Evolutionary conservation across 345 rosid genomes (phyloP), one percentile per base, ranked within the genome.

Genomic region (Populus ilicifolia): DNA sequence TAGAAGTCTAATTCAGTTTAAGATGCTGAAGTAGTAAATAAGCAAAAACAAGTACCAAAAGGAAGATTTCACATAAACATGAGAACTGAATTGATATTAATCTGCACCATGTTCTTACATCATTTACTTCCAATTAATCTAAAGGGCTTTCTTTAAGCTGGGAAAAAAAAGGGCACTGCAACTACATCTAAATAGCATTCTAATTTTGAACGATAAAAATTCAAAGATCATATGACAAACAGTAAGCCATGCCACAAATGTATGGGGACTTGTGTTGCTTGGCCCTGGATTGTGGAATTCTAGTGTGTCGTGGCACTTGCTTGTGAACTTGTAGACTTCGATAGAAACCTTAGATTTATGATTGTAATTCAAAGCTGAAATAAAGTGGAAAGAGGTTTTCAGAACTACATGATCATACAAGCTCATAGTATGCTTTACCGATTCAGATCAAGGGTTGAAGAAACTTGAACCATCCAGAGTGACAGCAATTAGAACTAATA

Each of bases 361-460:
- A 56, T 59, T 59, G 1, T 59, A 59, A 59, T n/a, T 59, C 27
- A n/a, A 44, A 59, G 29, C 1, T 21, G 13, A 21, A 59, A 8
- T 11, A 59, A 59, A 59, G 63, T 59, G 63, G 14, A 59, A n/a
- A 35, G 11, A 52, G 25, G 46, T 35, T 43, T 23, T 63, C 25
- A 16, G 38, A 18, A 63, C 23, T 67, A 21, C 71, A 14, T 35
- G 44, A 67, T 67, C 71, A 43, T n/a, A 39, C 18, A 69, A 75
- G 77, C 76, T 73, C 50, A 56, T 72, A 52, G 33, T 36, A 79
- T 76, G 74, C 61, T 69, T 69, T 50, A 59, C 66, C 69, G 70
- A 59, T 66, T 79, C 80, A 65, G 44, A 67, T 90, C 87, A 96
- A 81, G 99, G 98, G 83, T 93, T 93, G 90, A 96, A 96, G 80